These are phyloP conservation scores for Rhynchosporium secalis DNA, from an alignment of 2,329 filamentous ascomycete genomes.

Conservation along the genomic window DNA sequence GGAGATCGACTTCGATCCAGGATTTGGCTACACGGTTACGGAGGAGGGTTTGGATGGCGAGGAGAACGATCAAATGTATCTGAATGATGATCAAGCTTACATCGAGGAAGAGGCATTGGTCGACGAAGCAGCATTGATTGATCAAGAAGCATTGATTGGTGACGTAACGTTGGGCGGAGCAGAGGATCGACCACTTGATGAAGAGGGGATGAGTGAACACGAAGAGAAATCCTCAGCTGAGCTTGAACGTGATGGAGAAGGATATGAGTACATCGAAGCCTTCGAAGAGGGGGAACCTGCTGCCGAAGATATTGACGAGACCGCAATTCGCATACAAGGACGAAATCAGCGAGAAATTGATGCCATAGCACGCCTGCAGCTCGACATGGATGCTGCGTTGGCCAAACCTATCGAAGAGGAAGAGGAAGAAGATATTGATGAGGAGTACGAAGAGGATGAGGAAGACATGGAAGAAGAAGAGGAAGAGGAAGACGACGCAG, in stretches of 20 bases:
- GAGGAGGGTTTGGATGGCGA: conserved; percentile 38
- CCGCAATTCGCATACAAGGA: conserved; percentile 30
- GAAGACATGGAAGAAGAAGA: conserved; percentile 30
- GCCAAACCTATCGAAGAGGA: conserved; percentile 34
- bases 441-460: conserved; percentile 36
- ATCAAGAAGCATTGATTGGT: no score
- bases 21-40: conserved; percentile 35
- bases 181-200: no score
- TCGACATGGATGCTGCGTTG: conserved; percentile 38
- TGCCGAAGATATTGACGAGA: background rate
- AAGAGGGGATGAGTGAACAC: no score
- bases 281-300: conserved; percentile 36
- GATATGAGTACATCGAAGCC: conserved; percentile 26
- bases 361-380: conserved; percentile 36
- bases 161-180: no score
- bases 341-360: conserved; percentile 39
- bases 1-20: conserved; percentile 51
- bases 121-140: no score
- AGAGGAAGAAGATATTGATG: conserved; percentile 31
- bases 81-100: background rate
- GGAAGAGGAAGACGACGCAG: conserved; percentile 33
- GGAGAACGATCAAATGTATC: background rate
- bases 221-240: background rate
- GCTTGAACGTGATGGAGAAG: conserved; percentile 3
- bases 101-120: background rate